phyloP scores from a whole-genome alignment of 768 basidiomycete species.

The Boletus rubroflammeus region DNA sequence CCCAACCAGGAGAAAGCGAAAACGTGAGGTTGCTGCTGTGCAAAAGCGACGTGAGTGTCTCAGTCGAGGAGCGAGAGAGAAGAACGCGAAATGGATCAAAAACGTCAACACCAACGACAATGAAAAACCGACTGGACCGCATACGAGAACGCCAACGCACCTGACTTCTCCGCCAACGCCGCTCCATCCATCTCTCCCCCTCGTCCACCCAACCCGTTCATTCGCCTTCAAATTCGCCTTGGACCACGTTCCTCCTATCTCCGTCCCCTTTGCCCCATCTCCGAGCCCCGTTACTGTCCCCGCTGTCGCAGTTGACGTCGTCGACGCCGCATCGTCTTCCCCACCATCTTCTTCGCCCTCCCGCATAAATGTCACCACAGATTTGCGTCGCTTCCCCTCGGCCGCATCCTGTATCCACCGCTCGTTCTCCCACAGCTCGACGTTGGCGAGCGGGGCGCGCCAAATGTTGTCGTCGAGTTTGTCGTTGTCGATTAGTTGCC shows the following conservation, averaged over 20 bases:
- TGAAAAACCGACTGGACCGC: background rate
- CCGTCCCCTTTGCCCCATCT: background rate
- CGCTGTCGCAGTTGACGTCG: background rate
- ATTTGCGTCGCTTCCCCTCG: conserved; percentile 6
- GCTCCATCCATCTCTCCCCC: conserved; percentile 15
- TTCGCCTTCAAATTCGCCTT: conserved; percentile 10
- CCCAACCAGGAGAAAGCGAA: conserved; percentile 69
- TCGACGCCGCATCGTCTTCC: conserved; percentile 5
- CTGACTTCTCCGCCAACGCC: conserved; percentile 11
- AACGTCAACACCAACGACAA: background rate
- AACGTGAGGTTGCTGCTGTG: conserved; percentile 78
- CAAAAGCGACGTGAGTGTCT: conserved; percentile 17
- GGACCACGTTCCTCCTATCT: conserved; percentile 8
- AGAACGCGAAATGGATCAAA: background rate
- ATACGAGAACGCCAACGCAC: background rate
- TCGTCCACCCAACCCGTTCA: conserved; percentile 9
- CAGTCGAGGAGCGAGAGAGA: no score
- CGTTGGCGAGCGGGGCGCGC: conserved; percentile 59
- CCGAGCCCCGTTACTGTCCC: background rate
- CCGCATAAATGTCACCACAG: background rate
- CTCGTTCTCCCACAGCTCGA: conserved; percentile 83
- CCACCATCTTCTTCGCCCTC: conserved; percentile 12
- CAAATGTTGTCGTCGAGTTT: conserved; percentile 60
- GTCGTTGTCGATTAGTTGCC: conserved; percentile 57
- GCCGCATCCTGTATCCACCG: conserved; percentile 40